These are phyloP conservation scores for Globisporangium mamillatum DNA, from an alignment of 352 stramenopile genomes.

Conservation along the genomic window DNA sequence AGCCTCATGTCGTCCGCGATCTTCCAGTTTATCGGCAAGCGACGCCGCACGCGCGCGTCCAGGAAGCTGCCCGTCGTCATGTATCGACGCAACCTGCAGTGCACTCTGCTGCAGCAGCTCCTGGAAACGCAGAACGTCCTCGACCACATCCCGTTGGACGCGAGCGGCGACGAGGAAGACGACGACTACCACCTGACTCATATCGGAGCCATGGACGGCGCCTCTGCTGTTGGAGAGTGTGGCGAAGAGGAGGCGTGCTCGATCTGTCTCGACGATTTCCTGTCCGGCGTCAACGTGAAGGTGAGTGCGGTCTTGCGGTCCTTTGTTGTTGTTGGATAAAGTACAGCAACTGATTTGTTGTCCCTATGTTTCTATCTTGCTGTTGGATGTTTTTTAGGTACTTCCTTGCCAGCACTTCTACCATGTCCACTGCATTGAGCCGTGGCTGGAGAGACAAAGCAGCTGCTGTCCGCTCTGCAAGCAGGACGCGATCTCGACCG, in stretches of 20 bases:
- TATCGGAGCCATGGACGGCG: neutral
- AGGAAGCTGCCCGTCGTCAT: slow-evolving; percentile 56
- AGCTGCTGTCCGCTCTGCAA: slow-evolving; percentile 83
- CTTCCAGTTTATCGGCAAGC: slow-evolving; percentile 62
- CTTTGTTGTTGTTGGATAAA: neutral
- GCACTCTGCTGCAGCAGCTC: slow-evolving; percentile 40
- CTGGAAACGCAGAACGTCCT: slow-evolving; percentile 45
- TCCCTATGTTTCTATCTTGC: neutral
- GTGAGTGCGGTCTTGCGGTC: slow-evolving; percentile 10
- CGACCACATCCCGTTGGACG: slow-evolving; percentile 41
- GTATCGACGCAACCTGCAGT: slow-evolving; percentile 54
- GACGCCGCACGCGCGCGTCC: slow-evolving; percentile 45
- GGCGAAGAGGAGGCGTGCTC: slow-evolving; percentile 35
- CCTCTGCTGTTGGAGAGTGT: neutral
- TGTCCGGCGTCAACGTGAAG: slow-evolving; percentile 53
- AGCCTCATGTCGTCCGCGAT: slow-evolving; percentile 65
- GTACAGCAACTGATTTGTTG: neutral
- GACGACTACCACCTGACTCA: slow-evolving; percentile 3
- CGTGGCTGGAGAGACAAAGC: slow-evolving; percentile 79
- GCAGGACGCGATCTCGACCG: slow-evolving; percentile 64
- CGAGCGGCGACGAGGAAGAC: neutral
- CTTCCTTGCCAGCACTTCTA: slow-evolving; percentile 86
- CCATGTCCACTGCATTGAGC: slow-evolving; percentile 83
- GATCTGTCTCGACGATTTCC: slow-evolving; percentile 81
- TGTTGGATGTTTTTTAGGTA: slow-evolving; percentile 26